These are phyloP conservation scores for Lophium mytilinum DNA, from an alignment of 495 filamentous ascomycete genomes.

Conservation along the genomic window DNA sequence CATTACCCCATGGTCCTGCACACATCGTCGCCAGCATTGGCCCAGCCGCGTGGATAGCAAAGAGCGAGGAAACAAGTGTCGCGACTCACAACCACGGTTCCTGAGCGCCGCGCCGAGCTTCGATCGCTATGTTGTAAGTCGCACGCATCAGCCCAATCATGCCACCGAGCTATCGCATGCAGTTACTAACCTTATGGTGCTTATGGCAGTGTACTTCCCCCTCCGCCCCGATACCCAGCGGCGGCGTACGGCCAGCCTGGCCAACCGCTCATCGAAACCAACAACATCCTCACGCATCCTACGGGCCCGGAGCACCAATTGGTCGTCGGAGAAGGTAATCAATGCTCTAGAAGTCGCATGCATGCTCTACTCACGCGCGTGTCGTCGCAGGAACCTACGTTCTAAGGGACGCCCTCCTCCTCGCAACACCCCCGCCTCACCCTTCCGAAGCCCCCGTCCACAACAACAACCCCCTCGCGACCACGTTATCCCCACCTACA, in stretches of 20 bases:
- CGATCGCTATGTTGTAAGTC: conserved; percentile 23
- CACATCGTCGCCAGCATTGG: neutral
- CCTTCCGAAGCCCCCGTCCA: conserved; percentile 79
- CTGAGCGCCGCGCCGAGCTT: conserved; percentile 4
- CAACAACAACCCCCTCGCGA: conserved; percentile 85
- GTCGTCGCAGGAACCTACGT: conserved; percentile 67
- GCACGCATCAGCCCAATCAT: conserved; percentile 8
- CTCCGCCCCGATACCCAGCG: conserved; percentile 73
- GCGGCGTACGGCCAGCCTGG: conserved; percentile 52
- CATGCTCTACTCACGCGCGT: conserved; percentile 1
- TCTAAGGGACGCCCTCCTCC: conserved; percentile 78
- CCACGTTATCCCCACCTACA: conserved; percentile 68
- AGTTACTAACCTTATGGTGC: conserved; percentile 6
- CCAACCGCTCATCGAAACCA: conserved; percentile 76
- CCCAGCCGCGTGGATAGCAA: neutral
- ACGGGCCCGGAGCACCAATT: conserved; percentile 72
- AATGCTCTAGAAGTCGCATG: neutral
- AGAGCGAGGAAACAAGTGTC: neutral
- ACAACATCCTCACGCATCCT: conserved; percentile 75
- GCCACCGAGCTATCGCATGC: conserved; percentile 7
- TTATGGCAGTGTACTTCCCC: conserved; percentile 61
- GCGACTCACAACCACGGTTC: neutral
- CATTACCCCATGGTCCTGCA: neutral
- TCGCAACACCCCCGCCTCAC: conserved; percentile 91
- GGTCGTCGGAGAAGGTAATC: conserved; percentile 81